A percentile compares a stretch with the other conserved stretches of the same genome.
Conservation (phyloP, 164 flowering plant species). For the Amborella trichopoda region DNA sequence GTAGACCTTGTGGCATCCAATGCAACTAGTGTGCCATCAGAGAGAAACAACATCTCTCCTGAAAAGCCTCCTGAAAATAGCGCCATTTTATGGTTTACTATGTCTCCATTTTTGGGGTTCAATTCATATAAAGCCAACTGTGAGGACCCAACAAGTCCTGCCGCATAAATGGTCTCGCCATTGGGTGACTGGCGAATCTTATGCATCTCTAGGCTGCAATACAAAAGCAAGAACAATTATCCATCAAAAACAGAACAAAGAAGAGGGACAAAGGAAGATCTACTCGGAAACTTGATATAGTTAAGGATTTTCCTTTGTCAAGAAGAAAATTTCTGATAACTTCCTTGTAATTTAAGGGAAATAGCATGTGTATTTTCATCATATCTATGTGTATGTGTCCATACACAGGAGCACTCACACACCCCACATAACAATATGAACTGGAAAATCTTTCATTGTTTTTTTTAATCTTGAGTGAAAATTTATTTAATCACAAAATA, state of each 20-base stretch:
- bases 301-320: no score
- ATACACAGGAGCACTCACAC: no score
- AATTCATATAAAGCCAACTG: conserved; percentile 40
- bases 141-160: conserved; percentile 49
- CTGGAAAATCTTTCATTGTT: no score
- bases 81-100: conserved; percentile 38
- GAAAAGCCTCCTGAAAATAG: conserved; percentile 51
- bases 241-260: neutral
- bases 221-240: conserved; percentile 1
- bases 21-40: conserved; percentile 45
- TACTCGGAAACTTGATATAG: no score
- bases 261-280: neutral
- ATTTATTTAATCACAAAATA: no score
- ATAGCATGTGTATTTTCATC: no score
- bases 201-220: conserved; percentile 62
- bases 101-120: conserved; percentile 56
- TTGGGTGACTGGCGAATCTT: conserved; percentile 48
- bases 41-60: conserved; percentile 44
- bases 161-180: conserved; percentile 39
- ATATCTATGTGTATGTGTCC: no score
- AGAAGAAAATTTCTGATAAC: no score
- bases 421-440: no score
- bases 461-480: no score
- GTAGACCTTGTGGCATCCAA: conserved; percentile 47
- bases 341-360: no score